Evolutionary conservation across 2,329 filamentous ascomycete genomes (phyloP).

Genomic region (Paraphoma sp.): DNA sequence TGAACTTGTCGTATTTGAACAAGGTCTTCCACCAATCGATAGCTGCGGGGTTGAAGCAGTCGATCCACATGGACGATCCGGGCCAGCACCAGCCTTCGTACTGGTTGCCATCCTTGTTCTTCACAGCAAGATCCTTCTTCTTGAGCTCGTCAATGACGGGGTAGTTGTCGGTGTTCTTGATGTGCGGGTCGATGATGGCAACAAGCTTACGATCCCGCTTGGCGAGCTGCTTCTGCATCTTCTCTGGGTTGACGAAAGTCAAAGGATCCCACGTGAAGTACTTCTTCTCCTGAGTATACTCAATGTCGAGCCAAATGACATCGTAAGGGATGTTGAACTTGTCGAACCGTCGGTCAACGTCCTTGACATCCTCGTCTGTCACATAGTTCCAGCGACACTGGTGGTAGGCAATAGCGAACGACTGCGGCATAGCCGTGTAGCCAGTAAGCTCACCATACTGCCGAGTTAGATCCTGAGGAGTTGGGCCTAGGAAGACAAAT

Average conservation of each 20-base stretch:
- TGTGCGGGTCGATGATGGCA: slow-evolving; percentile 94
- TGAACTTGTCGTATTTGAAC: slow-evolving; percentile 88
- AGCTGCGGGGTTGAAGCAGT: slow-evolving; percentile 92
- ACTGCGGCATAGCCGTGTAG: slow-evolving; percentile 87
- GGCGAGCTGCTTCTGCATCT: slow-evolving; percentile 88
- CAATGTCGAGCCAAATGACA: slow-evolving; percentile 98
- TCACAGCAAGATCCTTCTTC: slow-evolving; percentile 80
- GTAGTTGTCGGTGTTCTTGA: slow-evolving; percentile 89
- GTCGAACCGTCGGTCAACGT: slow-evolving; percentile 96
- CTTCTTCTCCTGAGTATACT: slow-evolving; percentile 96
- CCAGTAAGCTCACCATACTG: slow-evolving; percentile 90
- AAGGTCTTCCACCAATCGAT: slow-evolving; percentile 89
- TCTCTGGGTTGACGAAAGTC: slow-evolving; percentile 83
- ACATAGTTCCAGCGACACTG: slow-evolving; percentile 99
- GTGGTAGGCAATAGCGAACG: slow-evolving; percentile 92
- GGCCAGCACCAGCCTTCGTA: slow-evolving; percentile 99
- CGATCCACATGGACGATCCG: slow-evolving; percentile 94
- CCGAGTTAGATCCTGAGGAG: slow-evolving; percentile 79
- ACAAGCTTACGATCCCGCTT: slow-evolving; percentile 88
- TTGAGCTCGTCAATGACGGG: slow-evolving; percentile 79
- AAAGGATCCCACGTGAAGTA: slow-evolving; percentile 97
- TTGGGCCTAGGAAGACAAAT: slow-evolving; percentile 92
- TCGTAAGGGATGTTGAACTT: slow-evolving; percentile 96
- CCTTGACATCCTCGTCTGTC: slow-evolving; percentile 94
- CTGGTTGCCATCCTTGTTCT: slow-evolving; percentile 86